A percentile compares a stretch with the other conserved stretches of the same genome.
These are phyloP conservation scores for Bullera alba DNA, from an alignment of 768 basidiomycete species.

Conservation along the genomic window DNA sequence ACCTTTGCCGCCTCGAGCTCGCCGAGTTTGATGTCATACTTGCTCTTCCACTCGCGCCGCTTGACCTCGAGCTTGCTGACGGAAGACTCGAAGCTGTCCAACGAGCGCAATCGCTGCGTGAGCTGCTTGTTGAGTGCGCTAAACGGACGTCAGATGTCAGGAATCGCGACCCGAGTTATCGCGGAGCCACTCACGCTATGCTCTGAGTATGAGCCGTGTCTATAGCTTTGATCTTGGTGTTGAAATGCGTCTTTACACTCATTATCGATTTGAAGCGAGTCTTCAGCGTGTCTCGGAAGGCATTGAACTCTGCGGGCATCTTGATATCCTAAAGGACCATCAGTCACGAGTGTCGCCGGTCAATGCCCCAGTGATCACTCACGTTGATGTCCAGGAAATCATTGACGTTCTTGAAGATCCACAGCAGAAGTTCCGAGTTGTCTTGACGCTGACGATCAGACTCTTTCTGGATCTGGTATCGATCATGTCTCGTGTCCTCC, in stretches of 20 bases:
- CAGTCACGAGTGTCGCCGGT: neutral
- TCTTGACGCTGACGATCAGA: constrained; percentile 90
- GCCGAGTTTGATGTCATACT: constrained; percentile 74
- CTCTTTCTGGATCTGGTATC: constrained; percentile 66
- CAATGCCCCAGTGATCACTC: constrained; percentile 11
- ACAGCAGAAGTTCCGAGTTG: constrained; percentile 79
- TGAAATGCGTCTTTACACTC: constrained; percentile 78
- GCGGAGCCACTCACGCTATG: constrained; percentile 48
- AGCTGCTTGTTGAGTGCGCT: constrained; percentile 71
- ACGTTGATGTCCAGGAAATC: constrained; percentile 65
- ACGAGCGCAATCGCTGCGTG: constrained; percentile 79
- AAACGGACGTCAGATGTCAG: constrained; percentile 1
- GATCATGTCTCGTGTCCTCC: constrained; percentile 47
- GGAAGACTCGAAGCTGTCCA: constrained; percentile 84
- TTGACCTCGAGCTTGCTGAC: constrained; percentile 73
- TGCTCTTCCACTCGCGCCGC: constrained; percentile 76
- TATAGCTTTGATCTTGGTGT: constrained; percentile 71
- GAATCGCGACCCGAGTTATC: neutral
- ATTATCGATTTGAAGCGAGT: constrained; percentile 74
- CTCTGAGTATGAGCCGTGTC: constrained; percentile 68
- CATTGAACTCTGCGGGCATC: constrained; percentile 67
- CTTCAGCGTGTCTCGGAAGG: constrained; percentile 92
- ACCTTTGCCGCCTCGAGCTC: constrained; percentile 85
- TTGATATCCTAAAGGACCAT: constrained; percentile 33
- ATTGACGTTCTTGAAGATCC: constrained; percentile 91